Evolutionary conservation across 371 early-diverging fungal species (phyloP).

Genomic region (Mucor lusitanicus): DNA sequence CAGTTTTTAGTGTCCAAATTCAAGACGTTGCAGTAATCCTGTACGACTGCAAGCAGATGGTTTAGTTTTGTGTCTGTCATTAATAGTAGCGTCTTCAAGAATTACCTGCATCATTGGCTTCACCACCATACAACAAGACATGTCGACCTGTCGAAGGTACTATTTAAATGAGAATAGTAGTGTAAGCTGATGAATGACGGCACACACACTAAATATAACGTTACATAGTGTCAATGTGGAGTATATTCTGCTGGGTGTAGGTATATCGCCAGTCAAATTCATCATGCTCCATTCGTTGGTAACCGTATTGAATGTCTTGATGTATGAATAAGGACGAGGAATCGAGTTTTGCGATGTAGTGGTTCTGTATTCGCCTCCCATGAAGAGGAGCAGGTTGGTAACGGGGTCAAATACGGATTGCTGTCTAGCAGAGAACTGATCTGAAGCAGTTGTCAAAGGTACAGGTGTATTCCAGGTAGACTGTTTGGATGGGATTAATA

Average conservation of each 20-base stretch:
- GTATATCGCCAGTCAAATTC: neutral
- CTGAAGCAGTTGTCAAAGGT: neutral
- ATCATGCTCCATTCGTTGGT: neutral
- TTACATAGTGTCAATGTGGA: slow-evolving; percentile 1
- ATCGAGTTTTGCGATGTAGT: neutral
- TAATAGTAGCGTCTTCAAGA: neutral
- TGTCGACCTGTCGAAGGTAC: neutral
- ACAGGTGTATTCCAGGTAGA: neutral
- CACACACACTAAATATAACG: too few relatives aligned
- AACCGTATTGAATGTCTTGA: neutral
- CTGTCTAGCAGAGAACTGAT: neutral
- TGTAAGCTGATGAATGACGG: too few relatives aligned
- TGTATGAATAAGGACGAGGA: neutral
- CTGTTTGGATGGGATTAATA: neutral
- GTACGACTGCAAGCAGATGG: neutral
- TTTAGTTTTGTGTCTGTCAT: neutral
- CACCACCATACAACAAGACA: slow-evolving; percentile 10
- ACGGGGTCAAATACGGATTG: neutral
- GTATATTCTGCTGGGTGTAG: neutral
- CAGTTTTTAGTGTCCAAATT: neutral
- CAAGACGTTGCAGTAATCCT: neutral
- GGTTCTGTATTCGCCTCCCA: slow-evolving; percentile 1
- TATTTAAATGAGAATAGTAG: too few relatives aligned
- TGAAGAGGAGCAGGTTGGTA: neutral
- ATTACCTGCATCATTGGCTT: neutral